Conservation (phyloP, 163 green algal genomes). For the Volvox carteri region DNA sequence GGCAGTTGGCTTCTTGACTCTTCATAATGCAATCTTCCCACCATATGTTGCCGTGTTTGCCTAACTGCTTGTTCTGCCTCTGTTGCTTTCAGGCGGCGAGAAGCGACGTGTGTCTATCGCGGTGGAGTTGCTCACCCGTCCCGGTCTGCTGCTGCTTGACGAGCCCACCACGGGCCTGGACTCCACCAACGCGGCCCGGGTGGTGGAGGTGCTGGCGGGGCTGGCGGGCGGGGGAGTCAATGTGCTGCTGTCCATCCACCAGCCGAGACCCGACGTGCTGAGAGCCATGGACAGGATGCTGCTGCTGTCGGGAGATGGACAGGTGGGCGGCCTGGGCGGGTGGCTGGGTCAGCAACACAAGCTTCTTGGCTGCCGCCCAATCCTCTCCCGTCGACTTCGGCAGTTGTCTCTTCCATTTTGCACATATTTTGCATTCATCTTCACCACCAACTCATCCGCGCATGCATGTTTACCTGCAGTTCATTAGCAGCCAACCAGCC, state of each 20-base stretch:
- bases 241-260: slow-evolving; percentile 83
- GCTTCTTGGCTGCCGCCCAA: no score
- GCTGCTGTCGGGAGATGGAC: slow-evolving; percentile 75
- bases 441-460: not conserved
- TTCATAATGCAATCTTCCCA: no score
- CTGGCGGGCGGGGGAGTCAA: slow-evolving; percentile 72
- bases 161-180: slow-evolving; percentile 90
- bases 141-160: slow-evolving; percentile 83
- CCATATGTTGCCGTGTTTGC: no score
- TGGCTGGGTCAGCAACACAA: no score
- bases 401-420: not conserved
- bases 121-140: slow-evolving; percentile 80
- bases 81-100: slow-evolving; percentile 81
- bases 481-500: no score
- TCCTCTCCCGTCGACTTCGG: slow-evolving; percentile 12
- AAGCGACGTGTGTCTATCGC: slow-evolving; percentile 84
- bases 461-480: no score
- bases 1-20: no score
- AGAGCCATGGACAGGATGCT: slow-evolving; percentile 79
- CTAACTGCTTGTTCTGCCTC: no score
- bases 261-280: slow-evolving; percentile 85
- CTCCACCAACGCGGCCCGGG: slow-evolving; percentile 80
- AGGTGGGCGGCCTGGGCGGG: slow-evolving; percentile 56
- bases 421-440: not conserved
- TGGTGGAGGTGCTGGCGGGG: slow-evolving; percentile 80